A percentile compares a stretch with the other conserved stretches of the same genome.
phyloP scores from a whole-genome alignment of 2,329 filamentous ascomycete genomes.

The Neurospora crassa region DNA sequence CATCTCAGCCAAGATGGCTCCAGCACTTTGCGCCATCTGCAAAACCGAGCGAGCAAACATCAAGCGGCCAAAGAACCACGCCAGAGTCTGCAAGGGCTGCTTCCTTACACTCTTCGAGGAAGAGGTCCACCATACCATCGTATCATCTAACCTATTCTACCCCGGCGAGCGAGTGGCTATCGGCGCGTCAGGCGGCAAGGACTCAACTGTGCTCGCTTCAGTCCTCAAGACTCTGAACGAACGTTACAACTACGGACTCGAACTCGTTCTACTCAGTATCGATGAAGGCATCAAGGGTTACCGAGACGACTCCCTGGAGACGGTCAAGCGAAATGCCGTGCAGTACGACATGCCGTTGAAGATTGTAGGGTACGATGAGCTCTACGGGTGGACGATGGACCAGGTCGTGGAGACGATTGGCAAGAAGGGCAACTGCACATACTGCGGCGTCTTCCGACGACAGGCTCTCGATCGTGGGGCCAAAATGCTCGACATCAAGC shows the following conservation, averaged over 20 bases:
- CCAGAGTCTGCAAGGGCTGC: conserved; percentile 84
- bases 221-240: conserved; percentile 93
- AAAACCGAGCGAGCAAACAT: conserved; percentile 72
- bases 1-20: conserved; percentile 53
- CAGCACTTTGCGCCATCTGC: conserved; percentile 67
- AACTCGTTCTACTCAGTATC: conserved; percentile 80
- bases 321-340: conserved; percentile 83
- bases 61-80: conserved; percentile 86
- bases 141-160: conserved; percentile 67
- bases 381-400: conserved; percentile 99
- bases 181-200: conserved; percentile 92
- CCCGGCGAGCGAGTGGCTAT: conserved; percentile 84
- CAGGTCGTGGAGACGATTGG: conserved; percentile 93
- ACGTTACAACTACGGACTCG: conserved; percentile 73
- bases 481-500: conserved; percentile 74
- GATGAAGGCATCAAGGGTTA: conserved; percentile 98
- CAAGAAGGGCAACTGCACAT: conserved; percentile 98
- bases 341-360: conserved; percentile 89
- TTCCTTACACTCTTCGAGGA: conserved; percentile 84
- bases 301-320: conserved; percentile 89
- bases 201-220: conserved; percentile 90
- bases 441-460: conserved; percentile 90
- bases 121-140: conserved; percentile 90
- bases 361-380: conserved; percentile 84
- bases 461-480: conserved; percentile 91